These are phyloP conservation scores for Pelargonium cotyledonis DNA, from an alignment of 441 rosid species.

Conservation along the genomic window DNA sequence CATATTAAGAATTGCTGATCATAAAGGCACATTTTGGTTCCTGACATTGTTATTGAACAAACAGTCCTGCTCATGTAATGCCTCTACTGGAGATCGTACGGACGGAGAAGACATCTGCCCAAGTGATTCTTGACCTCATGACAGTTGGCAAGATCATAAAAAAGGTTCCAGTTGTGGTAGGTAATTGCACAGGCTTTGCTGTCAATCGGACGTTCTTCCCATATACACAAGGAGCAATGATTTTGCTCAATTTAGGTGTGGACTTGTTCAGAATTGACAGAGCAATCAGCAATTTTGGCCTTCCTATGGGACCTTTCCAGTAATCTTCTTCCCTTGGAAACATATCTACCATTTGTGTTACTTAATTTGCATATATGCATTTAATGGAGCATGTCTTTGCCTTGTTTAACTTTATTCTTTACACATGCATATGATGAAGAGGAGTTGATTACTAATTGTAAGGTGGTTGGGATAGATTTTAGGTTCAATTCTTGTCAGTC, in stretches of 20 bases:
- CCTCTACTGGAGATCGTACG: constrained; percentile 93
- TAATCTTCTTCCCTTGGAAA: constrained; percentile 37
- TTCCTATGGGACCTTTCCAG: constrained; percentile 94
- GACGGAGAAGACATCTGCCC: constrained; percentile 75
- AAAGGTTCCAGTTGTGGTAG: constrained; percentile 94
- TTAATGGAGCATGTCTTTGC: not conserved
- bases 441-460: not conserved
- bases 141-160: constrained; percentile 71
- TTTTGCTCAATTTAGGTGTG: constrained; percentile 71
- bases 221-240: constrained; percentile 61
- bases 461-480: not conserved
- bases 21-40: constrained; percentile 6
- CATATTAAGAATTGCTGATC: not conserved
- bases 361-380: constrained; percentile 9
- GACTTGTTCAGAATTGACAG: constrained; percentile 84
- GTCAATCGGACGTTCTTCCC: constrained; percentile 93
- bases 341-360: constrained; percentile 13
- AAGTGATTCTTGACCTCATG: constrained; percentile 87
- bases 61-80: constrained; percentile 96
- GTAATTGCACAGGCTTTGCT: constrained; percentile 92
- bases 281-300: constrained; percentile 67
- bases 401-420: not conserved
- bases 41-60: constrained; percentile 21
- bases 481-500: not conserved
- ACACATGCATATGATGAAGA: not conserved